These are phyloP conservation scores for Diplogelasinospora grovesii DNA, from an alignment of 495 filamentous ascomycete species.

Conservation along the genomic window DNA sequence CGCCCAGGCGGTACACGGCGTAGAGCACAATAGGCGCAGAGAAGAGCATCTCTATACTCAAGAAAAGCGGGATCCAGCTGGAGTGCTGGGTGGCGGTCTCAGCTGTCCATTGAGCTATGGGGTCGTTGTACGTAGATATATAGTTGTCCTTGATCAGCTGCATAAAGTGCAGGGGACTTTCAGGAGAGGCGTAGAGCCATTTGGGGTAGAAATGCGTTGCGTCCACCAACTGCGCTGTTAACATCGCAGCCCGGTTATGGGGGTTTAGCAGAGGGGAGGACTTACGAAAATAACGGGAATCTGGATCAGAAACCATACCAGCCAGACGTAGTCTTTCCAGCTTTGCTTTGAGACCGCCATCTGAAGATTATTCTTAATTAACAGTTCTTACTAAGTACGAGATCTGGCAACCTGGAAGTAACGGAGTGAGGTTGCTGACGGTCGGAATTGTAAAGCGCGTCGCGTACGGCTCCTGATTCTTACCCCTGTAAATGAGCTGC, in stretches of 20 bases:
- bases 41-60: constrained; percentile 62
- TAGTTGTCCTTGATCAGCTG: constrained; percentile 52
- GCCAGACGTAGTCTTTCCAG: constrained; percentile 52
- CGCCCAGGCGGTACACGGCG: constrained; percentile 27
- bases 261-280: constrained; percentile 1
- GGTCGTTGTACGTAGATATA: constrained; percentile 64
- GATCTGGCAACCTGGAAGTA: too few species aligned
- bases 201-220: constrained; percentile 58
- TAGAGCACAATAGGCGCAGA: constrained; percentile 64
- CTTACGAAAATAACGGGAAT: constrained; percentile 61
- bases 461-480: too few species aligned
- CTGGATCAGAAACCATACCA: constrained; percentile 63
- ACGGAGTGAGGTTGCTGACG: too few species aligned
- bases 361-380: too few species aligned
- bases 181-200: constrained; percentile 38
- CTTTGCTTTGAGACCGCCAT: too few species aligned
- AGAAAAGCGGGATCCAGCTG: constrained; percentile 64
- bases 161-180: constrained; percentile 41
- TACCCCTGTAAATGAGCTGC: too few species aligned
- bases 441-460: too few species aligned
- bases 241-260: background rate
- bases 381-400: too few species aligned
- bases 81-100: constrained; percentile 24
- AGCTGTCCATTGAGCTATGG: constrained; percentile 61
- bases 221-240: constrained; percentile 50